Base-by-base conservation (phyloP, 192 early-diverging fungal genomes). In the Backusella parvicylindrica region DNA sequence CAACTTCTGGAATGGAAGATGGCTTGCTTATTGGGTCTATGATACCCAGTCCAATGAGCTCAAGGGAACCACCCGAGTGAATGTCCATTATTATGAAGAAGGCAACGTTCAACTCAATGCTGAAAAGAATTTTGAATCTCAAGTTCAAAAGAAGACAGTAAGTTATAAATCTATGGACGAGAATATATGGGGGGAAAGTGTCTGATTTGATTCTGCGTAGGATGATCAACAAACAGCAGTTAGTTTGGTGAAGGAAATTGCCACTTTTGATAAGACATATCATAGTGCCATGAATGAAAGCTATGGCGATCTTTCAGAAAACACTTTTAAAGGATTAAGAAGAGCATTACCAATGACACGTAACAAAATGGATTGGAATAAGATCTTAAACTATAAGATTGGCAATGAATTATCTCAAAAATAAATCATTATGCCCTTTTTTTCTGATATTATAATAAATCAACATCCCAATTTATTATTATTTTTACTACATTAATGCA, bases 61-160 rank as follows among this genome's bases (percentile, higher is more conserved):
- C 15, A 91, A 87, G 64, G 97, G 96, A 2, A 84, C 79, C 16
- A 76, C 92, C 31, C 90, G 90, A 75, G 92, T 94, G 26, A 85
- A 91, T 50, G 96, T 99, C 18, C 98, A 99, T 76, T 99, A 99
- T 81, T 99, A 96, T 82, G 98, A 99, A 86, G 97, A 99, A 75
- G 98, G 98, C 16, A 99, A 99, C 74, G 97, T 99, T 43, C 98
- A 99, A 83, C 80, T 98, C 49, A 92, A 95, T 68, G 86, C 93
- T 26, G 84, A 87, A 26, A 94, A 95, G 74, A 91, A 94, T 7
- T 79, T 92, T 50, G 84, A 85, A 50, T 71, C 83, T n/a, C 79
- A 32, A 11, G 49, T 77, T 21, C 23, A 43, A 53, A 66, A 35
- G 15, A 53, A 72, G 8, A 37, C 71, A 32, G 76, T 77, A 41